Evolutionary conservation across 2,329 filamentous ascomycete species (phyloP).

Genomic region (Aureobasidium musti): DNA sequence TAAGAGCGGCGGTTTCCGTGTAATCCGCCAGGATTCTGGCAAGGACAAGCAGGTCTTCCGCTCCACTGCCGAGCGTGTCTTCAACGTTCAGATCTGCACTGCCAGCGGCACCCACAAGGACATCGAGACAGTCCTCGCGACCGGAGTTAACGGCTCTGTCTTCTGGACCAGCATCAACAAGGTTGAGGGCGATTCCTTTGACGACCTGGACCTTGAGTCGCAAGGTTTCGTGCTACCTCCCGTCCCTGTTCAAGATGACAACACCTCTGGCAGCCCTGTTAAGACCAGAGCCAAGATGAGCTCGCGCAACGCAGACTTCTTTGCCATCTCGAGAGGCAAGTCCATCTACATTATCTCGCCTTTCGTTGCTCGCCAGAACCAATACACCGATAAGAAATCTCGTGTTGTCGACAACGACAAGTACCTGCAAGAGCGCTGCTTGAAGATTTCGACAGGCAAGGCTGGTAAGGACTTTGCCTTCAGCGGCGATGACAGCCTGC

Average conservation of each 20-base stretch:
- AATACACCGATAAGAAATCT: conserved; percentile 55
- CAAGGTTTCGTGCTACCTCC: conserved; percentile 89
- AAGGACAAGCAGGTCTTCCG: conserved; percentile 90
- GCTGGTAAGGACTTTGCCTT: conserved; percentile 98
- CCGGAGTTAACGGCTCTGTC: conserved; percentile 92
- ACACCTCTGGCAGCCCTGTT: conserved; percentile 85
- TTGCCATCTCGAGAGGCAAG: conserved; percentile 93
- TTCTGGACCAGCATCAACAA: conserved; percentile 88
- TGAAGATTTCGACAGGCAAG: conserved; percentile 96
- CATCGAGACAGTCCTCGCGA: conserved; percentile 83
- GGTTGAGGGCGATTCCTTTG: conserved; percentile 71
- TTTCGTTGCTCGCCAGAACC: conserved; percentile 54
- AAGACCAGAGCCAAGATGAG: conserved; percentile 95
- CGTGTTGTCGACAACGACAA: conserved; percentile 79
- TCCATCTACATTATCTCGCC: conserved; percentile 85
- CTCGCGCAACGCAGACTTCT: conserved; percentile 85
- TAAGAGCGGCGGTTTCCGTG: conserved; percentile 86
- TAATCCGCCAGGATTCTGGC: conserved; percentile 93
- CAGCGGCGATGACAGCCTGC: conserved; percentile 91
- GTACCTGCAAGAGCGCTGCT: conserved; percentile 79
- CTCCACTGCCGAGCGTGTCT: conserved; percentile 87
- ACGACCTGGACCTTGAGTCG: conserved; percentile 75
- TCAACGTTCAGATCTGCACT: conserved; percentile 84
- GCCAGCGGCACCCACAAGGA: conserved; percentile 59
- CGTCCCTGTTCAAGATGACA: conserved; percentile 80